Conservation (phyloP, 1,139 yeast species). For the Saccharomyces pastorianus region DNA sequence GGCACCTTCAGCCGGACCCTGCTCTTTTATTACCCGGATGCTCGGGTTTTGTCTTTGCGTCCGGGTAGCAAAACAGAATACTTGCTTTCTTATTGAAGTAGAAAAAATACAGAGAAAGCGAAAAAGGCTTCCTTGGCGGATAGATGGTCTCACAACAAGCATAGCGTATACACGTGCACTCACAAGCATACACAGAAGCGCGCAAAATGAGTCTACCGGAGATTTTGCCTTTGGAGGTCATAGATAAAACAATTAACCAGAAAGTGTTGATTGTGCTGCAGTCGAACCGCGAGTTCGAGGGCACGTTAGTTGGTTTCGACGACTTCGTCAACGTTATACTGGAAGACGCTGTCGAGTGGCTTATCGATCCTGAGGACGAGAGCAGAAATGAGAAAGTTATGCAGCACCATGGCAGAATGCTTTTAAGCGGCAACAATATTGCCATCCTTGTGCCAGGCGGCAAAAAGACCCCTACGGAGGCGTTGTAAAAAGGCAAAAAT, state of each 20-base stretch:
- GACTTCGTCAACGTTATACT: constrained; percentile 91
- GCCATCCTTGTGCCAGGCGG: constrained; percentile 65
- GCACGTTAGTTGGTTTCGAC: constrained; percentile 85
- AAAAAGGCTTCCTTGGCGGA: neutral
- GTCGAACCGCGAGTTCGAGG: constrained; percentile 69
- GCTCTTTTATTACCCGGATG: neutral
- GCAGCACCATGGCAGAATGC: constrained; percentile 44
- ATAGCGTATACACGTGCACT: neutral
- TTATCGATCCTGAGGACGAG: constrained; percentile 29
- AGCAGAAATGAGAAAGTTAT: constrained; percentile 39
- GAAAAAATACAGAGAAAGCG: neutral
- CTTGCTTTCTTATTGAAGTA: neutral
- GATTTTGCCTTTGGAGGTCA: constrained; percentile 67
- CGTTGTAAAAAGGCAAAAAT: neutral
- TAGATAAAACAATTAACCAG: constrained; percentile 81
- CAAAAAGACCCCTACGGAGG: constrained; percentile 9
- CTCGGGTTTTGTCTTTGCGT: neutral
- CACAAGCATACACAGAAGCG: neutral
- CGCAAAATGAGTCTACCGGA: constrained; percentile 5
- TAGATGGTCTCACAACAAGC: neutral
- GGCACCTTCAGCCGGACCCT: neutral
- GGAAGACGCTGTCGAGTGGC: constrained; percentile 63
- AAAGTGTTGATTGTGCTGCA: constrained; percentile 72
- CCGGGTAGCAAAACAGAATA: neutral
- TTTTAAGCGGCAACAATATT: constrained; percentile 81